phyloP scores from a whole-genome alignment of 306 rosid species.

The Trifolium repens region DNA sequence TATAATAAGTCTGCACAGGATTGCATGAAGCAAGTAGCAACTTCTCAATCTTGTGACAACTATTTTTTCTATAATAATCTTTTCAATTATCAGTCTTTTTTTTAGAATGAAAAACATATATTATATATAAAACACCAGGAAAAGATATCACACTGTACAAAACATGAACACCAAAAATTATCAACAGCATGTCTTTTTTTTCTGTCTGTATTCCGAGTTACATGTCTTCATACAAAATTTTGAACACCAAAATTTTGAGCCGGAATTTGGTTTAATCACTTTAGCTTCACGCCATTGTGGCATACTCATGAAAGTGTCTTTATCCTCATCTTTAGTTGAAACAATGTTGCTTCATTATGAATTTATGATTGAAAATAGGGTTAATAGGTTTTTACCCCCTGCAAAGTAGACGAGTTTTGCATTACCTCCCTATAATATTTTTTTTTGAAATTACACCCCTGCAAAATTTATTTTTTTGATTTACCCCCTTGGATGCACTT shows the following conservation, averaged over 20 bases:
- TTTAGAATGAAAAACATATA: too few species aligned
- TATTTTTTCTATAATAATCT: conserved; percentile 1
- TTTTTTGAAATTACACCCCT: too few species aligned
- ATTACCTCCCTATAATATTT: too few species aligned
- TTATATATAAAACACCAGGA: too few species aligned
- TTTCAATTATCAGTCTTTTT: neutral
- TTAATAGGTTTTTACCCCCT: too few species aligned
- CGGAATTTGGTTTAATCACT: neutral
- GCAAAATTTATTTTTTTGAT: too few species aligned
- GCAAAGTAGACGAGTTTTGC: too few species aligned
- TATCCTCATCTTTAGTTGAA: neutral
- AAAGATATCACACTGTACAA: too few species aligned
- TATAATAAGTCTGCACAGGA: neutral
- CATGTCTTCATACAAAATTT: neutral
- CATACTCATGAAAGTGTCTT: neutral
- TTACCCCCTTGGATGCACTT: too few species aligned
- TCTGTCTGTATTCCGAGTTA: too few species aligned
- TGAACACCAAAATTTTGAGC: neutral
- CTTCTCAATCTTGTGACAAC: conserved; percentile 4
- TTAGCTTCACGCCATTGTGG: neutral
- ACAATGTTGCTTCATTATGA: neutral
- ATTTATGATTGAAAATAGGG: neutral
- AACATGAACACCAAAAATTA: too few species aligned
- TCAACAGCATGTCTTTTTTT: too few species aligned
- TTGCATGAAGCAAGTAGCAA: neutral